These are phyloP conservation scores for Cyclotella sp. DNA, from an alignment of 108 stramenopile species.

Conservation along the genomic window DNA sequence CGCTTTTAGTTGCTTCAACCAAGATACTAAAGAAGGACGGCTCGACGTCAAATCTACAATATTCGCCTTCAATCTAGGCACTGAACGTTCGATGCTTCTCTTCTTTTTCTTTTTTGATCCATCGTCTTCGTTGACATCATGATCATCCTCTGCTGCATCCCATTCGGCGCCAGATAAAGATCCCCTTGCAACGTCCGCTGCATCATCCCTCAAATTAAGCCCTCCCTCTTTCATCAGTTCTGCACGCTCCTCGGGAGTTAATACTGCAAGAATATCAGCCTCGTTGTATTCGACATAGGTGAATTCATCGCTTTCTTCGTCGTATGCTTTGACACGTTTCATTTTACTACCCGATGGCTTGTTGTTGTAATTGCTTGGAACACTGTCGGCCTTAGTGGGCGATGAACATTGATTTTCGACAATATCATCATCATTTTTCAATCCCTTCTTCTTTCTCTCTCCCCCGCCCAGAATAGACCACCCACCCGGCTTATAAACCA, in stretches of 20 bases:
- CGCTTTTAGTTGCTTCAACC: conserved; percentile 78
- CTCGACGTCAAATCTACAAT: conserved; percentile 26
- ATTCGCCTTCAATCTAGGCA: conserved; percentile 34
- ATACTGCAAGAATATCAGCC: conserved; percentile 63
- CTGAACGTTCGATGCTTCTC: background rate
- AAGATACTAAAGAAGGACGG: conserved; percentile 74
- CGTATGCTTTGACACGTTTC: conserved; percentile 57
- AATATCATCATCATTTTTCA: background rate
- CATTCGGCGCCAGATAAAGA: conserved; percentile 26
- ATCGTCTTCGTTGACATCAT: conserved; percentile 4
- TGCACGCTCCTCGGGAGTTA: conserved; percentile 70
- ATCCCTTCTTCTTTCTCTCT: conserved; percentile 34
- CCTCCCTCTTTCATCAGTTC: conserved; percentile 57
- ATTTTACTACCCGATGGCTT: conserved; percentile 24
- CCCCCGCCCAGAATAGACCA: conserved; percentile 77
- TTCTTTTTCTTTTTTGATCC: conserved; percentile 21
- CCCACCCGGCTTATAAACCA: conserved; percentile 80
- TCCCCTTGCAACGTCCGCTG: conserved; percentile 32
- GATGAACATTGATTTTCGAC: background rate
- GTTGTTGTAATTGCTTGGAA: background rate
- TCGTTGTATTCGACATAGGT: conserved; percentile 73
- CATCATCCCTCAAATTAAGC: conserved; percentile 32
- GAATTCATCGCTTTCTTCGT: conserved; percentile 59
- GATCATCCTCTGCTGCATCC: conserved; percentile 34
- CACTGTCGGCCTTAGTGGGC: background rate